Conservation (phyloP, 768 basidiomycete genomes). For the Calocera viscosa region DNA sequence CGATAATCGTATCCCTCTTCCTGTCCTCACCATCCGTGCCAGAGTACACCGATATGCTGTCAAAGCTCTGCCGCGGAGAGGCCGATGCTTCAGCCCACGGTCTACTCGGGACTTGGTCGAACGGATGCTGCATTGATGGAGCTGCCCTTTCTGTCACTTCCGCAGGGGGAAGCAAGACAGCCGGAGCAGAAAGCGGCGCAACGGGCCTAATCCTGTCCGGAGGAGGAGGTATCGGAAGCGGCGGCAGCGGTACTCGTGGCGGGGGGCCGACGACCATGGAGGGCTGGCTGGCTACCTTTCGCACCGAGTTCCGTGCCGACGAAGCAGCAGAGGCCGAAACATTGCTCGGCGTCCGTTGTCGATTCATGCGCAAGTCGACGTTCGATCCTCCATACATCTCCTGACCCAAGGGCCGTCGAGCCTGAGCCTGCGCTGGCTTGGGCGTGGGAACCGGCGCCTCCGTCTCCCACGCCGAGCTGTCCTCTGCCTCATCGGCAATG, state of each 20-base stretch:
- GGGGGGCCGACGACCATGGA: neutral
- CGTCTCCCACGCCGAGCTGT: conserved; percentile 8
- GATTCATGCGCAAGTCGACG: neutral
- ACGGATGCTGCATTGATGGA: neutral
- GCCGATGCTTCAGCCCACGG: neutral
- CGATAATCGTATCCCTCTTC: conserved; percentile 3
- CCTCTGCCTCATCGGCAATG: neutral
- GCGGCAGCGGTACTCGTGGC: neutral
- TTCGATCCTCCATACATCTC: neutral
- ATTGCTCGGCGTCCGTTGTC: neutral
- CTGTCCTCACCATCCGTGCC: neutral
- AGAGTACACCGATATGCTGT: neutral
- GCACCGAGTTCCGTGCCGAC: neutral
- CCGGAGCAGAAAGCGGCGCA: neutral
- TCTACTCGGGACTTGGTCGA: neutral
- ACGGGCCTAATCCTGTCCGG: neutral
- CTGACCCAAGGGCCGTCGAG: neutral
- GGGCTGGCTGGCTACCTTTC: neutral
- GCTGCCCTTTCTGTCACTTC: neutral
- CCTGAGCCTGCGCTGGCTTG: neutral
- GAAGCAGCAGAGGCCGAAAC: neutral
- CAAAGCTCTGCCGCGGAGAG: neutral
- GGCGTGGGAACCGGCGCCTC: neutral
- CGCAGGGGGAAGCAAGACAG: neutral
- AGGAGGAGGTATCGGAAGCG: neutral